phyloP scores from a whole-genome alignment of 2,329 filamentous ascomycete genomes.

The Fusarium succisae region DNA sequence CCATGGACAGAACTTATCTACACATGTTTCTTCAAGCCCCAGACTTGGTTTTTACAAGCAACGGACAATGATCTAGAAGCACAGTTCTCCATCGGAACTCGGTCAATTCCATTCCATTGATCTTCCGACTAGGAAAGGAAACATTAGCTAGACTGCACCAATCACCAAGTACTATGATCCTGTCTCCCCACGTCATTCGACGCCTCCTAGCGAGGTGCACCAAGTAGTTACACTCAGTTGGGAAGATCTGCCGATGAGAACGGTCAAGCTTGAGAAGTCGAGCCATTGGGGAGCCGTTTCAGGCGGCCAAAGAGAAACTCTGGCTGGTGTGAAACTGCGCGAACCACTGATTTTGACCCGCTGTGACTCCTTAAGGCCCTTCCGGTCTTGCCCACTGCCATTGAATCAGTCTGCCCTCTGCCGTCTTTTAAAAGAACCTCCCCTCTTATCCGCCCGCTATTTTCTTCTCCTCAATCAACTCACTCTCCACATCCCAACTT shows the following conservation, averaged over 20 bases:
- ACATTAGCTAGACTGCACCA: slow-evolving; percentile 1
- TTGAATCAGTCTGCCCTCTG: not conserved
- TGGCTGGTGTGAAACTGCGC: slow-evolving; percentile 3
- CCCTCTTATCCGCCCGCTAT: slow-evolving; percentile 16
- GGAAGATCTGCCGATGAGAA: slow-evolving; percentile 11
- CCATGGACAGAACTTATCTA: not conserved
- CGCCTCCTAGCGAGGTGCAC: slow-evolving; percentile 13
- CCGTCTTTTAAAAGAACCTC: slow-evolving; percentile 27
- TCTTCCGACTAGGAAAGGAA: slow-evolving; percentile 1
- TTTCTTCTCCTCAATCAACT: slow-evolving; percentile 19
- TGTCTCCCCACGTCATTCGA: slow-evolving; percentile 31
- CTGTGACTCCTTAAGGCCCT: not conserved
- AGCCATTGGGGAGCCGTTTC: slow-evolving; percentile 7
- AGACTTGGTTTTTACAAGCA: not conserved
- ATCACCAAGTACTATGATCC: slow-evolving; percentile 9
- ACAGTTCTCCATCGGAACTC: slow-evolving; percentile 10
- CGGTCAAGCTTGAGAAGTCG: slow-evolving; percentile 1
- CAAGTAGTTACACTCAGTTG: slow-evolving; percentile 17
- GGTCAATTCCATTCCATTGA: slow-evolving; percentile 15
- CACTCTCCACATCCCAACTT: slow-evolving; percentile 5
- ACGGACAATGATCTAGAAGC: not conserved
- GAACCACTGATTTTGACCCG: slow-evolving; percentile 15
- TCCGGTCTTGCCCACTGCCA: not conserved
- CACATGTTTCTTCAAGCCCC: not conserved
- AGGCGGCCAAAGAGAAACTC: slow-evolving; percentile 1